Evolutionary conservation across 371 early-diverging fungal species (phyloP), one percentile per base, ranked within the genome.

Genomic region (Fennellomyces sp.): DNA sequence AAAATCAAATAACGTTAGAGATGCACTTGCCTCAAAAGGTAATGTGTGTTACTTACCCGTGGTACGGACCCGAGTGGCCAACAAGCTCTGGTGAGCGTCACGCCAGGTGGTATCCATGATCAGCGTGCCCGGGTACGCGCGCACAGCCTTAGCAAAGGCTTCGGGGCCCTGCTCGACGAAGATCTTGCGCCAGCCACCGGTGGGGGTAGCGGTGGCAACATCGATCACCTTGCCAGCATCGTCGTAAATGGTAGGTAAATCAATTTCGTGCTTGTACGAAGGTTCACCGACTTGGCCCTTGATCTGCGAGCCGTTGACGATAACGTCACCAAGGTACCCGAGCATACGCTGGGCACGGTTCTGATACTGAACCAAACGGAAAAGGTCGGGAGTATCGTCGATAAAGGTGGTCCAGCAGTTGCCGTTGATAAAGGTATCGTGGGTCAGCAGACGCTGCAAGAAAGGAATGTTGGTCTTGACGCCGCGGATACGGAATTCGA

Each of bases 391-490:
- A 1, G 96, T 91, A 65, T 96, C 97, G 65, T 97, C 97, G 67
- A 97, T 95, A 56, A 95, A 96, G 21, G 97, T 97, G 17, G 97
- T 97, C 97, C 97, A 97, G 63, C 93, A 85, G 66, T 85, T 83
- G 50, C 90, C 93, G 45, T 75, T 75, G 48, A 88, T 85, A 58
- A 94, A 93, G 5, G 87, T 87, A n/a, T 85, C 86, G 72, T 94
- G 89, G 4, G 88, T 89, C 49, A 97, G 73, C 47, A 97, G 81
- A 52, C 90, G 85, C 74, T 91, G 92, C 52, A 97, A 79, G 82
- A 97, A 97, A 48, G 90, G 88, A 72, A 96, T 93, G 73, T 97
- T 97, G 65, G 97, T 97, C 75, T 97, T 95, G 65, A 97, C 89
- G 61, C 98, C 98, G 68, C 96, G 90, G 52, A 97, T 92, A 69